Conservation (phyloP, 768 basidiomycete species). For the Coprinopsis sp. region DNA sequence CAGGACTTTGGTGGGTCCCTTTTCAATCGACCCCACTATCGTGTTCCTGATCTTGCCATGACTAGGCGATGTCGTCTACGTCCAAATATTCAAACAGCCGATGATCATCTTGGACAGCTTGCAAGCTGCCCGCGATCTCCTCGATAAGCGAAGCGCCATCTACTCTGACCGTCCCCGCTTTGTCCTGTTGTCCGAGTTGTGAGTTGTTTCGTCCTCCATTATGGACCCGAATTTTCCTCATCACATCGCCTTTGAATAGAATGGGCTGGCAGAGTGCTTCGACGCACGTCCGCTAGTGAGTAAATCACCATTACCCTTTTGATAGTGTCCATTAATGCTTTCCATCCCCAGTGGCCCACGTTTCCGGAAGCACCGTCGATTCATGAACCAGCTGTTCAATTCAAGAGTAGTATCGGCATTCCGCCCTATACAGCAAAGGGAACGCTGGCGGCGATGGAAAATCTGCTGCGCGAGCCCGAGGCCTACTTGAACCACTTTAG, state of each 20-base stretch:
- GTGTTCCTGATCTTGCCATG: not conserved
- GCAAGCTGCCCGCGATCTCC: conserved; percentile 40
- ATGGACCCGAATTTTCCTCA: not conserved
- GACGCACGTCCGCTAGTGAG: conserved; percentile 45
- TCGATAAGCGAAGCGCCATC: conserved; percentile 51
- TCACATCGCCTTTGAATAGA: conserved; percentile 19
- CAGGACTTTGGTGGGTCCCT: conserved; percentile 38
- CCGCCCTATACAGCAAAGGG: conserved; percentile 41
- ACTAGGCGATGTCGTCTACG: conserved; percentile 41
- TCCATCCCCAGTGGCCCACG: conserved; percentile 36
- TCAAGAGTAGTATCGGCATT: conserved; percentile 34
- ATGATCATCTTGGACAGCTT: conserved; percentile 47
- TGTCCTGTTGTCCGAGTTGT: conserved; percentile 46
- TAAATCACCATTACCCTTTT: conserved; percentile 1
- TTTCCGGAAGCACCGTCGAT: conserved; percentile 48
- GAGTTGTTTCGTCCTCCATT: conserved; percentile 15
- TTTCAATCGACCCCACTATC: conserved; percentile 1
- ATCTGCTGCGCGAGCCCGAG: conserved; percentile 34
- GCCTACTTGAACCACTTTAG: conserved; percentile 39
- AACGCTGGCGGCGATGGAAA: conserved; percentile 36
- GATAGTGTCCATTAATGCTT: not conserved
- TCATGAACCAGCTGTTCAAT: conserved; percentile 47
- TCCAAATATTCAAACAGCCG: conserved; percentile 39
- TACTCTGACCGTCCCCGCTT: conserved; percentile 51
- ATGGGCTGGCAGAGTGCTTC: conserved; percentile 48